Percentiles rank a stretch among this genome's conserved stretches.
Conservation (phyloP, 768 basidiomycete genomes). For the Naematelia aurantialba region DNA sequence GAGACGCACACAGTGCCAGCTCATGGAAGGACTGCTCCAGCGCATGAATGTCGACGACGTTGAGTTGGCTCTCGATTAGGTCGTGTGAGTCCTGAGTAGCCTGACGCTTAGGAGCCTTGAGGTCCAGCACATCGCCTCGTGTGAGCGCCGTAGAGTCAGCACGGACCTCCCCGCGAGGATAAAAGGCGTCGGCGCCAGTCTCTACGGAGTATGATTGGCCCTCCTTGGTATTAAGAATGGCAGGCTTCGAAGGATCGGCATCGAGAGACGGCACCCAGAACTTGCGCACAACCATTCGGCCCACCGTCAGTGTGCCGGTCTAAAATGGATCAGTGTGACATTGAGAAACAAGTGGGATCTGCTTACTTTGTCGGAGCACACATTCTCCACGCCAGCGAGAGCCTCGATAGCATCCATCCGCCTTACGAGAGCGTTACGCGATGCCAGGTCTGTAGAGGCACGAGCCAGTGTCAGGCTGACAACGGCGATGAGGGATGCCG, state of each 20-base stretch:
- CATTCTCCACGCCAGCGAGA: conserved; percentile 57
- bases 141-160: conserved; percentile 23
- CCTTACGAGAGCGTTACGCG: conserved; percentile 60
- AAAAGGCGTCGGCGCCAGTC: conserved; percentile 48
- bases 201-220: conserved; percentile 48
- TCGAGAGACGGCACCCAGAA: conserved; percentile 52
- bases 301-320: conserved; percentile 59
- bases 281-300: conserved; percentile 54
- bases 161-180: conserved; percentile 48
- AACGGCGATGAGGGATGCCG: conserved; percentile 55
- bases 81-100: conserved; percentile 18
- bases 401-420: conserved; percentile 65
- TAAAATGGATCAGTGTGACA: neutral
- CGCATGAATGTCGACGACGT: conserved; percentile 41
- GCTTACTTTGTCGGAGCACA: conserved; percentile 60
- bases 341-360: neutral
- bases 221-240: conserved; percentile 29
- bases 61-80: conserved; percentile 20
- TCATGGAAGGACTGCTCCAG: conserved; percentile 43
- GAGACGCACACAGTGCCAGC: conserved; percentile 50
- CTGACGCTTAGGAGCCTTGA: conserved; percentile 14
- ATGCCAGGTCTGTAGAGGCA: conserved; percentile 58
- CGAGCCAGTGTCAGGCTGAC: conserved; percentile 61
- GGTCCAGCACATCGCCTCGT: conserved; percentile 24
- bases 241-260: conserved; percentile 29